Evolutionary conservation across 1,284 basidiomycete genomes (phyloP), one percentile per base, ranked within the genome.

Genomic region (Rhizoctonia solani): DNA sequence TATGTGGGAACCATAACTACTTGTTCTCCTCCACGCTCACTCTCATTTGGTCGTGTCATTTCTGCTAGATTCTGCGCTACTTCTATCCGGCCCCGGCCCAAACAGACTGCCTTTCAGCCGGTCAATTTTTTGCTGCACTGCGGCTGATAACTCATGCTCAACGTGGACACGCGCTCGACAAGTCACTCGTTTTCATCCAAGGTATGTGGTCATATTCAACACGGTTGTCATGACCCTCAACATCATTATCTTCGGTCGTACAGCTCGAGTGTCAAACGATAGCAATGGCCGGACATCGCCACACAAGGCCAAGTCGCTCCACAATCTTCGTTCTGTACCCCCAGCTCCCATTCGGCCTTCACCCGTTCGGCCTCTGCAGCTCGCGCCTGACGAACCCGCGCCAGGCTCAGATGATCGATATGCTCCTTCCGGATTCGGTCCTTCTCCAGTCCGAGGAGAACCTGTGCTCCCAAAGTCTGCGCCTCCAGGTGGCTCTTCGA

Each of bases 61-160:
- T 25, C 34, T 23, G 44, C 19, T 47, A 71, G 71, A 71, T 71
- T 42, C 66, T 71, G 25, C 56, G 55, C 1, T 68, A 61, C 29
- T 69, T 67, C 19, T 44, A 68, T 27, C 69, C 69, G 3, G 39
- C 11, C 6, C 39, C 41, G 50, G 37, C 34, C n/a, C 47, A 46
- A 32, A 46, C 39, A 14, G 69, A 68, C 32, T 46, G 53, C 2
- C 50, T 71, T 37, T 67, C 68, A n/a, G 56, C 68, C 16, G 54
- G 70, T n/a, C 71, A 71, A 37, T 67, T 71, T 42, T 69, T 71
- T 42, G 69, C 71, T 29, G 56, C 61, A 23, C 49, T 71, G 44
- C 13, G 71, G 13, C 68, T 71, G 9, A 58, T 71, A 25, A 65
- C 68, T 25, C 71, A 68, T 54, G 69, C 66, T 29, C 71, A 70